These are phyloP conservation scores for Trypanosoma rangeli DNA, from an alignment of 208 protist genomes.

Conservation along the genomic window DNA sequence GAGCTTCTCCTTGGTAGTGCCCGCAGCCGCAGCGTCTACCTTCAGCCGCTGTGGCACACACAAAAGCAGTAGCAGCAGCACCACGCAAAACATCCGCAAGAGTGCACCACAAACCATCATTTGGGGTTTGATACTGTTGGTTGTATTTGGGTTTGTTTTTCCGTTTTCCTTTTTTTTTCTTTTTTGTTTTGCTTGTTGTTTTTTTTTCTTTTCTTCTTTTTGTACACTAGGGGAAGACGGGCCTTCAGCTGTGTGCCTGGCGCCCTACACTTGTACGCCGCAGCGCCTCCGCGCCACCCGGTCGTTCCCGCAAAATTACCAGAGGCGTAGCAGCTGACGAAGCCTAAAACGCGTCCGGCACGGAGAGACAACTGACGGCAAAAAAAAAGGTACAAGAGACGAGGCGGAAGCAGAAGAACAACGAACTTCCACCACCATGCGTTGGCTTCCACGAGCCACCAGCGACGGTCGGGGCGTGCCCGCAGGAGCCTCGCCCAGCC, in stretches of 20 bases:
- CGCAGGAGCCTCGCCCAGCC: too few relatives aligned
- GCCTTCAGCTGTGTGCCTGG: too few relatives aligned
- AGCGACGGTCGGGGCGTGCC: too few relatives aligned
- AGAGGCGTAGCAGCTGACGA: background rate
- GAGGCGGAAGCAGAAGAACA: background rate
- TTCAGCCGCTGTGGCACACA: background rate
- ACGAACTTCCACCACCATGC: too few relatives aligned
- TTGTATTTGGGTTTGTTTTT: background rate
- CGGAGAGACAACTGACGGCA: background rate
- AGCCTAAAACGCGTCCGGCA: background rate
- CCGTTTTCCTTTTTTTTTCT: background rate
- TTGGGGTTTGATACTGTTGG: background rate
- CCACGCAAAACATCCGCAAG: background rate
- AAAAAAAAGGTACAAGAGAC: conserved; percentile 29
- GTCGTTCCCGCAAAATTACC: background rate
- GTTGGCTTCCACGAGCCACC: too few relatives aligned
- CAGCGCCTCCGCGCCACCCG: too few relatives aligned
- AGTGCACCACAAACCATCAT: background rate
- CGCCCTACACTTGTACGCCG: too few relatives aligned
- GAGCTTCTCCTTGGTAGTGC: background rate
- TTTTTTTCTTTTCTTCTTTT: too few relatives aligned
- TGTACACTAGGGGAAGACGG: too few relatives aligned
- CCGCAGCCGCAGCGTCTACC: background rate
- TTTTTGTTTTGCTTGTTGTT: background rate
- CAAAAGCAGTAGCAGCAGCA: background rate